Conservation (phyloP, 1,284 basidiomycete species). For the Porphyrellus sp. region DNA sequence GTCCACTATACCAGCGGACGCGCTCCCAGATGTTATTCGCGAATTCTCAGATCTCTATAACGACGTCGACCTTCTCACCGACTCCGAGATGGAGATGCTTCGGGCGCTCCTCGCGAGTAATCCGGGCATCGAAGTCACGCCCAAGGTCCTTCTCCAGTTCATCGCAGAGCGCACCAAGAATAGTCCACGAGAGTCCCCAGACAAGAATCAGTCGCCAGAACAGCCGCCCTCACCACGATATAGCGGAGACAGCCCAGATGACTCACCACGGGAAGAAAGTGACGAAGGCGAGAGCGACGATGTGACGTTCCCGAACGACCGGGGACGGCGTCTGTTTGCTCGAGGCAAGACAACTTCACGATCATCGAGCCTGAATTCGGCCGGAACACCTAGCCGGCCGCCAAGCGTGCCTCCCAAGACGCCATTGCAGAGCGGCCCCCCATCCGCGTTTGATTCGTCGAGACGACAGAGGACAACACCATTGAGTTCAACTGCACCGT, state of each 20-base stretch:
- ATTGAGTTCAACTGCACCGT: conserved; percentile 54
- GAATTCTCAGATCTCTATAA: conserved; percentile 57
- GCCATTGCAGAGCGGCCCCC: conserved; percentile 37
- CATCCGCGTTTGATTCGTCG: conserved; percentile 61
- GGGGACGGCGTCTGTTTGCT: conserved; percentile 35
- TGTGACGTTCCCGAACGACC: conserved; percentile 29
- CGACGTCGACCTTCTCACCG: conserved; percentile 54
- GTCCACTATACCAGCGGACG: conserved; percentile 60
- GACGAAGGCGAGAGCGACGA: conserved; percentile 31
- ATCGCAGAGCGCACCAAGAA: conserved; percentile 59
- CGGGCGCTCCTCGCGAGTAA: conserved; percentile 52
- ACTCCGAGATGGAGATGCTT: conserved; percentile 57
- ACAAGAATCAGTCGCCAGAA: conserved; percentile 26
- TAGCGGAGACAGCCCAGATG: conserved; percentile 30
- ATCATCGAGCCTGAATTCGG: conserved; percentile 57
- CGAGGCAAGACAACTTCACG: conserved; percentile 38
- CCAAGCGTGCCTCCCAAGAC: conserved; percentile 47
- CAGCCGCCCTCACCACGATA: conserved; percentile 23
- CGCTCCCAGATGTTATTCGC: conserved; percentile 64
- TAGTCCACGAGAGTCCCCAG: conserved; percentile 43
- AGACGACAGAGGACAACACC: conserved; percentile 63
- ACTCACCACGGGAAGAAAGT: conserved; percentile 32
- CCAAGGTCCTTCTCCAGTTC: conserved; percentile 60
- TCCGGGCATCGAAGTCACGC: conserved; percentile 65
- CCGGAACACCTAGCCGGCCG: conserved; percentile 43